Evolutionary conservation across 495 filamentous ascomycete genomes (phyloP).

Genomic region (Neurospora tetraspora): DNA sequence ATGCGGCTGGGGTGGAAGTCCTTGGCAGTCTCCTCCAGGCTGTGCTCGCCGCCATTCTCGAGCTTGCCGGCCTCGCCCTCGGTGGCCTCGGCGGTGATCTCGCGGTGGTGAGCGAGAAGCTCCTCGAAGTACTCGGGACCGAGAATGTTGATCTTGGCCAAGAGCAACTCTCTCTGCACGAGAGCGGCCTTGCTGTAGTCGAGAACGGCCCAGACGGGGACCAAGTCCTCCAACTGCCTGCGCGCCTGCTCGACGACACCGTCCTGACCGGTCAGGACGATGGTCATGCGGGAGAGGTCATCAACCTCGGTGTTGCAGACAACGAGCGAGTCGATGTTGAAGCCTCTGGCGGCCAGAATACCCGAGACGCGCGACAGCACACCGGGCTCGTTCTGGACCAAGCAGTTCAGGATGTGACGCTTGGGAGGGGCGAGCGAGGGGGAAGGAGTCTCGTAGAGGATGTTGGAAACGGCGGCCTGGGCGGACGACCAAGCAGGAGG

Average conservation of each 20-base stretch:
- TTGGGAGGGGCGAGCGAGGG: conserved; percentile 78
- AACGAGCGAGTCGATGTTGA: conserved; percentile 98
- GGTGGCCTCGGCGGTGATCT: conserved; percentile 39
- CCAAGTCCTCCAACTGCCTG: conserved; percentile 88
- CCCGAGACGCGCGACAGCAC: conserved; percentile 93
- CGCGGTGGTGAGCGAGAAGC: conserved; percentile 83
- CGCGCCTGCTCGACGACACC: conserved; percentile 97
- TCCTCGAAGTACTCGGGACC: conserved; percentile 98
- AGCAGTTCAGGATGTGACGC: conserved; percentile 91
- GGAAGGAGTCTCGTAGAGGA: conserved; percentile 94
- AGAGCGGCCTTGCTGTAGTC: conserved; percentile 89
- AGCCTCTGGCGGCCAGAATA: conserved; percentile 89
- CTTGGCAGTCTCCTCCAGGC: conserved; percentile 31
- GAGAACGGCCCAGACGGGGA: conserved; percentile 95
- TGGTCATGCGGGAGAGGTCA: conserved; percentile 96
- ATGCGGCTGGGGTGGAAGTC: conserved; percentile 85
- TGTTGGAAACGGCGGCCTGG: conserved; percentile 89
- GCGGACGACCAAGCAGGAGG: conserved; percentile 76
- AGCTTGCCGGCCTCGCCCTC: conserved; percentile 4
- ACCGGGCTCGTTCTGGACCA: conserved; percentile 97
- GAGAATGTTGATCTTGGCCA: conserved; percentile 93
- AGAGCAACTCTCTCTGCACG: conserved; percentile 89
- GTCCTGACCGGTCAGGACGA: conserved; percentile 90
- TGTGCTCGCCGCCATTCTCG: conserved; percentile 20
- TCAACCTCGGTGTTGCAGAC: conserved; percentile 98